Conservation (phyloP, 2,329 filamentous ascomycete genomes). For the Tolypocladium tropicale region DNA sequence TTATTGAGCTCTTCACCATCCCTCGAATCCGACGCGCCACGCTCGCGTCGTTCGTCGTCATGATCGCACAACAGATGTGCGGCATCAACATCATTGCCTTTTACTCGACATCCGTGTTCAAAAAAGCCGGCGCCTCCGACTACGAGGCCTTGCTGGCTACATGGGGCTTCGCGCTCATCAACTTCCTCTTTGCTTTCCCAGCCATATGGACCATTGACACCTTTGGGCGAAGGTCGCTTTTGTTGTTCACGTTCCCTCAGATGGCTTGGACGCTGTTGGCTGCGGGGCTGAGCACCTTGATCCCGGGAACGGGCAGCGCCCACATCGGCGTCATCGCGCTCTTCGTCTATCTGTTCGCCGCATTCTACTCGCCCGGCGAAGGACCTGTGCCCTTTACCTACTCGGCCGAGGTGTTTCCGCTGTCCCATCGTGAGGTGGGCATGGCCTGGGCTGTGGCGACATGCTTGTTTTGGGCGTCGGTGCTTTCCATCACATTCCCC, state of each 20-base stretch:
- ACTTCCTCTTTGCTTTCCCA: slow-evolving; percentile 47
- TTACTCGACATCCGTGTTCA: slow-evolving; percentile 57
- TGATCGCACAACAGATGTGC: slow-evolving; percentile 69
- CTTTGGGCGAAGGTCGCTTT: slow-evolving; percentile 41
- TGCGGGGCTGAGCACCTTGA: slow-evolving; percentile 39
- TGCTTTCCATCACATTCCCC: slow-evolving; percentile 55
- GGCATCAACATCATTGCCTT: slow-evolving; percentile 66
- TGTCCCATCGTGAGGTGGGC: slow-evolving; percentile 60
- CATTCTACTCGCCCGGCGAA: slow-evolving; percentile 43
- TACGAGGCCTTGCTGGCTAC: slow-evolving; percentile 49
- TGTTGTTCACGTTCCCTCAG: slow-evolving; percentile 31
- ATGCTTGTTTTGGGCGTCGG: slow-evolving; percentile 49
- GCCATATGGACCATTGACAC: slow-evolving; percentile 50
- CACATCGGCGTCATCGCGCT: slow-evolving; percentile 38
- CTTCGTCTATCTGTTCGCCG: slow-evolving; percentile 46
- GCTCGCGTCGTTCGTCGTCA: slow-evolving; percentile 66
- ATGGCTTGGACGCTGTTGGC: slow-evolving; percentile 30
- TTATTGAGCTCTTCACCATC: slow-evolving; percentile 57
- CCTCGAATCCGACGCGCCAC: slow-evolving; percentile 62
- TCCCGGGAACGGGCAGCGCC: slow-evolving; percentile 25
- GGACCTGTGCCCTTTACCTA: slow-evolving; percentile 60
- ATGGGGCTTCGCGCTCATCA: slow-evolving; percentile 47
- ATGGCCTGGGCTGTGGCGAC: slow-evolving; percentile 62
- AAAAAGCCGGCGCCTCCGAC: slow-evolving; percentile 42
- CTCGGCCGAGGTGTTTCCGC: slow-evolving; percentile 58